These are phyloP conservation scores for Chalciporus sphaerocephalus DNA, from an alignment of 768 basidiomycete genomes.

Conservation along the genomic window DNA sequence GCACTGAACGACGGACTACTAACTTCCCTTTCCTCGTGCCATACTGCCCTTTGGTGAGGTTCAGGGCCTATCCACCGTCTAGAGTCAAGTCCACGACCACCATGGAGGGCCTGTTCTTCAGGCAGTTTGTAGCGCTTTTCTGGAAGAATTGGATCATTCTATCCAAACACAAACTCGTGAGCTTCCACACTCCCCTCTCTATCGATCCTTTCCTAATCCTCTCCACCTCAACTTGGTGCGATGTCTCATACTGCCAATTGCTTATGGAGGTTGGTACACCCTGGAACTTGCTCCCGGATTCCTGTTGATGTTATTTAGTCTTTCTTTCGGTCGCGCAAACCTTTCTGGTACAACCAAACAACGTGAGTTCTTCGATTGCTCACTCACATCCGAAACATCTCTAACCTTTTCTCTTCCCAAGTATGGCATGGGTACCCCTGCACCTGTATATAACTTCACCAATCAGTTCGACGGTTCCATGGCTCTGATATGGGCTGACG, in stretches of 20 bases:
- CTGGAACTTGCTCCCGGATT: no score
- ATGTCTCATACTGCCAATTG: constrained; percentile 61
- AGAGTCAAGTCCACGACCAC: not conserved
- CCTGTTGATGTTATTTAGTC: constrained; percentile 22
- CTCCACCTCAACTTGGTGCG: constrained; percentile 53
- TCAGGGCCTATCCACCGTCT: not conserved
- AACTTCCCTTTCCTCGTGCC: constrained; percentile 51
- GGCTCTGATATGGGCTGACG: constrained; percentile 64
- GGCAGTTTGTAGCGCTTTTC: constrained; percentile 55
- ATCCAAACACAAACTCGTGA: constrained; percentile 59
- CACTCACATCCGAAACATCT: not conserved
- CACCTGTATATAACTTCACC: constrained; percentile 45
- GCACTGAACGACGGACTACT: not conserved
- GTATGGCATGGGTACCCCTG: constrained; percentile 61
- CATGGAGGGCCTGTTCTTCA: constrained; percentile 46
- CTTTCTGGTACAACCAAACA: constrained; percentile 54
- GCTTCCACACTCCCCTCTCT: constrained; percentile 19
- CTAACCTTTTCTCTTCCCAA: constrained; percentile 23
- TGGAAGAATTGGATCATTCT: constrained; percentile 77
- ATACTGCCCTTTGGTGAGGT: constrained; percentile 23
- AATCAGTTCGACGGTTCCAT: constrained; percentile 50
- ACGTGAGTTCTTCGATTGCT: constrained; percentile 40
- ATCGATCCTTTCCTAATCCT: constrained; percentile 2
- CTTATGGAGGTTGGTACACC: constrained; percentile 42
- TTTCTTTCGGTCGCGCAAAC: constrained; percentile 63